Evolutionary conservation across 2,329 filamentous ascomycete genomes (phyloP), one percentile per base, ranked within the genome.

Genomic region (Lasiodiplodia sp.): DNA sequence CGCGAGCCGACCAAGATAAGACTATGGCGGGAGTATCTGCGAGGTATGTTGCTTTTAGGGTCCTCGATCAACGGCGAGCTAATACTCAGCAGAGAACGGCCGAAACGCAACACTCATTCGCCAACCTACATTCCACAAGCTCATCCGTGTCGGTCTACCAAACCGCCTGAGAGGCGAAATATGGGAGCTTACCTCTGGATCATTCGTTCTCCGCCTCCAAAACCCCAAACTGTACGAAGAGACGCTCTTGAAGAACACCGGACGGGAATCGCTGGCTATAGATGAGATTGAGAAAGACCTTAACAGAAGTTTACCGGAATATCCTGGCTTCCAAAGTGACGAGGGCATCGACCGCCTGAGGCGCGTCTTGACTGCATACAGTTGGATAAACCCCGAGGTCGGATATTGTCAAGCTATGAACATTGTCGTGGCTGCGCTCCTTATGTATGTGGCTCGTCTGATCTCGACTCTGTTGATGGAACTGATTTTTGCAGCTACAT

Each of bases 391-490:
- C 75, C 88, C 92, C 66, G 94, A 97, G 72, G 94, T 99, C 67
- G 96, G 96, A 72, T 99, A 99, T 81, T 99, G 96, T 79, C 96
- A 99, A 81, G 96, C 96, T 71, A 99, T 99, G 96, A 99, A 99
- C 80, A 99, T 99, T 73, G 96, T 99, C 40, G 95, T 97, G 67
- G 96, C 96, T 21, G 96, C 96, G n/a, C 84, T 99, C 69, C 86
- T 99, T 74, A 99, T 99, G 85, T 90, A 83, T 72, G 86, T 82
- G 64, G 10, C 18, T 34, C 47, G 37, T 18, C 23, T 37, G 28
- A 18, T 47, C 38, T 12, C 16, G 5, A 52, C 8, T 37, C 2
- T 47, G 44, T 47, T 63, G 66, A 69, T 51, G 62, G 65, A 66
- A 75, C 76, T 80, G 72, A 81, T 73, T 51, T 55, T 31, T 44